A percentile compares a stretch with the other conserved stretches of the same genome.
These are phyloP conservation scores for Candida piceae DNA, from an alignment of 805 yeast species.

Conservation along the genomic window DNA sequence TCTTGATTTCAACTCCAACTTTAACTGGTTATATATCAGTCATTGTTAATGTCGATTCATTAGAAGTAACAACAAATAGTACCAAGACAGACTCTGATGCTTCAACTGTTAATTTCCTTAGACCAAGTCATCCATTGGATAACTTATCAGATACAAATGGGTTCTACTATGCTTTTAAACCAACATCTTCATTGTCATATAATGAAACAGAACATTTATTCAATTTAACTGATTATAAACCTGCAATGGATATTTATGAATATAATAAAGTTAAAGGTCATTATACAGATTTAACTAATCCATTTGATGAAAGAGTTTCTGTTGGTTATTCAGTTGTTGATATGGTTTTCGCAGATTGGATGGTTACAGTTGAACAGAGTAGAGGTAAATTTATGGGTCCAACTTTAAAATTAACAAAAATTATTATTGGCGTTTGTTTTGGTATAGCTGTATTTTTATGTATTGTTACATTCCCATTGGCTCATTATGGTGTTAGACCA, in stretches of 20 bases:
- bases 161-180: slow-evolving; percentile 40
- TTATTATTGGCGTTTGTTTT: slow-evolving; percentile 72
- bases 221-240: slow-evolving; percentile 14
- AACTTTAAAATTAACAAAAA: slow-evolving; percentile 50
- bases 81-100: slow-evolving; percentile 38
- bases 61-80: slow-evolving; percentile 35
- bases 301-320: slow-evolving; percentile 40
- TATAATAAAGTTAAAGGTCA: slow-evolving; percentile 35
- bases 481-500: slow-evolving; percentile 82
- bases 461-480: slow-evolving; percentile 72
- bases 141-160: slow-evolving; percentile 27
- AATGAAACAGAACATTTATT: slow-evolving; percentile 2
- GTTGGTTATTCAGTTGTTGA: slow-evolving; percentile 50
- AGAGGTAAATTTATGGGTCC: slow-evolving; percentile 58
- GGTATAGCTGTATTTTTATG: slow-evolving; percentile 75
- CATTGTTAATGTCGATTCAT: slow-evolving; percentile 41
- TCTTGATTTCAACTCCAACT: slow-evolving; percentile 50
- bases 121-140: slow-evolving; percentile 17
- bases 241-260: slow-evolving; percentile 20
- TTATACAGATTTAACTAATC: slow-evolving; percentile 31
- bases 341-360: slow-evolving; percentile 53
- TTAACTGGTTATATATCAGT: slow-evolving; percentile 71
- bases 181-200: slow-evolving; percentile 14
- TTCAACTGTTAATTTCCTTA: slow-evolving; percentile 23
- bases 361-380: slow-evolving; percentile 65